Base-by-base conservation (phyloP, 768 basidiomycete genomes). In the Thelephora ganbajun region DNA sequence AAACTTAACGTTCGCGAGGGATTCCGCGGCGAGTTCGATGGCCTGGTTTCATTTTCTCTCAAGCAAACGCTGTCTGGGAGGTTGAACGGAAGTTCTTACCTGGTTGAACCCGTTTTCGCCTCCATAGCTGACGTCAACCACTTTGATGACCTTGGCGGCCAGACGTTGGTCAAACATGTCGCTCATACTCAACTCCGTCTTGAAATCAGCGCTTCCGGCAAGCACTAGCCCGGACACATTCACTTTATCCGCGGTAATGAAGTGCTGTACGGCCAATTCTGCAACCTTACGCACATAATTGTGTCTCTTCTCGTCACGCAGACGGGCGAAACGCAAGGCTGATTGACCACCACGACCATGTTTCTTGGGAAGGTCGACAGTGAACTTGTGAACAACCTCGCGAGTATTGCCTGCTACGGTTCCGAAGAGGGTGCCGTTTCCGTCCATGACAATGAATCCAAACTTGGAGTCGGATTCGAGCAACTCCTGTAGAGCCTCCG, bases 281-380 rank as follows among this genome's bases (percentile, higher is more conserved):
- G 93, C 92, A 50, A 99, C 96, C 67, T 99, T 99, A 58, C 96
- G 86, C 45, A 99, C 94, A 64, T 99, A 99, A 68, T 98, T 99
- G 80, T 98, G 93, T 43, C 96, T 82, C 65, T 96, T 96, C 70
- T 99, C 96, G 64, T 97, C 96, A 60, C 96, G 86, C 44, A 99
- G 79, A 73, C 96, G 94, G 35, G 94, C 89, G 79, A 99, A 99
- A 85, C 96, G 96, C 39, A 98, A 77, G 20, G 96, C 96, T 48
- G 96, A 98, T 67, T 99, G 96, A 66, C 96, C 96, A 79, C 96
- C 96, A 73, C 96, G 92, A 53, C 94, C 94, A 65, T 98, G 96
- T 72, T 99, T 99, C 73, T 99, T 99, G 37, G 96, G 96, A 9
- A 98, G 76, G 66, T 98, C 96, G 61, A 99, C 96, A 16, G 90